Conservation (phyloP, 1,139 yeast species). For the Sugiyamaella castrensis region DNA sequence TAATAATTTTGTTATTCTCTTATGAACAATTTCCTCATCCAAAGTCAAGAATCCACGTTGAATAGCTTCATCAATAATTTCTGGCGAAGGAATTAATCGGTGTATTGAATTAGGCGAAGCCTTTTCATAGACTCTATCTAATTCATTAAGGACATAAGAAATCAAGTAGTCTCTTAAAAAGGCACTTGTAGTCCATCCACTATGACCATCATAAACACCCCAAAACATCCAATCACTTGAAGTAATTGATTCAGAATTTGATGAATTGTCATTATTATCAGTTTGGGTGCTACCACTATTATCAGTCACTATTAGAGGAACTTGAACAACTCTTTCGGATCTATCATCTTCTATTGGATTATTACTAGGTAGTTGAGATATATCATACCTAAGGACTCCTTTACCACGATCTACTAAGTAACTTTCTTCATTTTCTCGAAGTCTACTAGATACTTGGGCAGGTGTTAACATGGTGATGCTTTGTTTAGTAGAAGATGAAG, state of each 20-base stretch:
- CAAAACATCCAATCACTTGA: slow-evolving; percentile 90
- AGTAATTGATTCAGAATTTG: slow-evolving; percentile 23
- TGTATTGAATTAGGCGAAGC: slow-evolving; percentile 33
- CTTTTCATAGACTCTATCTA: slow-evolving; percentile 61
- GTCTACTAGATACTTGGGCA: slow-evolving; percentile 65
- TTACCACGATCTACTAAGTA: slow-evolving; percentile 76
- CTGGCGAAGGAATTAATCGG: slow-evolving; percentile 58
- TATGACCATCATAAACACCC: slow-evolving; percentile 96
- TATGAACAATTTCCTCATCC: slow-evolving; percentile 82
- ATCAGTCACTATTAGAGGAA: slow-evolving; percentile 49
- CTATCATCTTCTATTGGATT: slow-evolving; percentile 95
- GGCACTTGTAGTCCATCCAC: slow-evolving; percentile 92
- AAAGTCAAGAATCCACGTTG: slow-evolving; percentile 74
- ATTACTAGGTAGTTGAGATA: slow-evolving; percentile 86
- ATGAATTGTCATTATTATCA: neutral
- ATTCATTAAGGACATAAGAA: slow-evolving; percentile 69
- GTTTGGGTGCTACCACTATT: slow-evolving; percentile 5
- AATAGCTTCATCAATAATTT: slow-evolving; percentile 75
- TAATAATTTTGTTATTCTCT: slow-evolving; percentile 66
- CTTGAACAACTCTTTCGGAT: slow-evolving; percentile 80
- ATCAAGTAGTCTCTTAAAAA: slow-evolving; percentile 78
- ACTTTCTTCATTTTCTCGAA: slow-evolving; percentile 77
- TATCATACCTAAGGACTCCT: slow-evolving; percentile 90
- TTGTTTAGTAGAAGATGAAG: slow-evolving; percentile 17
- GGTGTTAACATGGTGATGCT: slow-evolving; percentile 52